Conservation (phyloP, 2,329 filamentous ascomycete genomes). For the Stromatinia cepivora region DNA sequence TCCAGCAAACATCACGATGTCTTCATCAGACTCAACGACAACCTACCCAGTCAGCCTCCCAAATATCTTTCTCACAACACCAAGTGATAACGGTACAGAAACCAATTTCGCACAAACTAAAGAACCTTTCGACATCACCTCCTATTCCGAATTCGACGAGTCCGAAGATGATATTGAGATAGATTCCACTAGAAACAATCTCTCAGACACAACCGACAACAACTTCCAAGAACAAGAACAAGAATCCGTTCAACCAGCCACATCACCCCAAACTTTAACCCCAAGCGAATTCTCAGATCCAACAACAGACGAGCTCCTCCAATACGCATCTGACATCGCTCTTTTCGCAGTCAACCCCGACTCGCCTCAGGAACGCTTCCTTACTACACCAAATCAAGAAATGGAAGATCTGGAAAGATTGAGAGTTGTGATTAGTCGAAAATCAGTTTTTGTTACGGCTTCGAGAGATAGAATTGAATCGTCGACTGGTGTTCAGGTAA, state of each 20-base stretch:
- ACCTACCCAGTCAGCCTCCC: rapidly evolving
- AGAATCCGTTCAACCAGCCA: too few relatives aligned
- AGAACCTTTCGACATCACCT: neutral
- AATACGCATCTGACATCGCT: neutral
- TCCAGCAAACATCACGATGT: neutral
- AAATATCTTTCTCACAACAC: neutral
- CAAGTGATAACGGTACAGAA: rapidly evolving
- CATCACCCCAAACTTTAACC: neutral
- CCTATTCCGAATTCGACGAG: neutral
- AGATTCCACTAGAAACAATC: neutral
- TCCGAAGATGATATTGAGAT: neutral
- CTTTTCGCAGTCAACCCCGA: rapidly evolving
- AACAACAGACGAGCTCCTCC: neutral
- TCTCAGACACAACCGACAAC: too few relatives aligned
- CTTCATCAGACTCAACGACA: neutral
- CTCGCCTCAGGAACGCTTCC: rapidly evolving
- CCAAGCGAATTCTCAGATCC: neutral
- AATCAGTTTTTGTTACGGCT: rapidly evolving
- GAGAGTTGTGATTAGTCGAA: neutral
- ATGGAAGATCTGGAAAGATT: neutral
- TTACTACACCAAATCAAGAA: rapidly evolving
- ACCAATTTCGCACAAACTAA: neutral
- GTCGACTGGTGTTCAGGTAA: too few relatives aligned
- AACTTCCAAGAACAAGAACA: too few relatives aligned
- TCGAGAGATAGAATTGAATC: too few relatives aligned